Evolutionary conservation across 129 eudicot genomes (phyloP).

Genomic region (Flaveria trinervia): DNA sequence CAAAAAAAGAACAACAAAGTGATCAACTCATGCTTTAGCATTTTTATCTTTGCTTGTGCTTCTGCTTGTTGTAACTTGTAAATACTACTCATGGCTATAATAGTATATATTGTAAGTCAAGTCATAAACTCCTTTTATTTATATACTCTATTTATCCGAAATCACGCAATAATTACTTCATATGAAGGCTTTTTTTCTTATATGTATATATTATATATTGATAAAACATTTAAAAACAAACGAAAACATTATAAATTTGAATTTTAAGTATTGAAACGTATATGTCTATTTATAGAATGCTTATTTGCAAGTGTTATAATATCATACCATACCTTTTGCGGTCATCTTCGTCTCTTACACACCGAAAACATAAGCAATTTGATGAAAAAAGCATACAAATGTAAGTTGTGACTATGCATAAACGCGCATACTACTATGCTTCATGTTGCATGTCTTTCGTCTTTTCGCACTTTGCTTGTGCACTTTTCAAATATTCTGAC

Average conservation of each 20-base stretch:
- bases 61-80: no score
- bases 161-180: constrained; percentile 29
- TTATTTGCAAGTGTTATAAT: constrained; percentile 25
- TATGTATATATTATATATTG: not conserved
- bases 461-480: constrained; percentile 20
- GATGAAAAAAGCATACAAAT: not conserved
- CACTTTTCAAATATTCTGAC: constrained; percentile 15
- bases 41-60: no score
- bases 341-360: constrained; percentile 10
- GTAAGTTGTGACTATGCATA: constrained; percentile 14
- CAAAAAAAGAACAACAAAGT: no score
- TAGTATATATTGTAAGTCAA: not conserved
- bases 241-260: not conserved
- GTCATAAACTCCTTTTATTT: constrained; percentile 13
- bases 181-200: not conserved
- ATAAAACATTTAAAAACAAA: not conserved
- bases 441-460: constrained; percentile 8
- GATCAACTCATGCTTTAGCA: no score
- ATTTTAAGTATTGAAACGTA: constrained; percentile 19
- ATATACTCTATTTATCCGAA: constrained; percentile 17
- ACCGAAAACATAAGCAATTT: constrained; percentile 20
- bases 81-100: no score
- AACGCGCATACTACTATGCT: constrained; percentile 22
- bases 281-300: not conserved
- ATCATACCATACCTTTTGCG: constrained; percentile 28